Base-by-base conservation (phyloP, 495 filamentous ascomycete species). In the Neurospora hispaniola region DNA sequence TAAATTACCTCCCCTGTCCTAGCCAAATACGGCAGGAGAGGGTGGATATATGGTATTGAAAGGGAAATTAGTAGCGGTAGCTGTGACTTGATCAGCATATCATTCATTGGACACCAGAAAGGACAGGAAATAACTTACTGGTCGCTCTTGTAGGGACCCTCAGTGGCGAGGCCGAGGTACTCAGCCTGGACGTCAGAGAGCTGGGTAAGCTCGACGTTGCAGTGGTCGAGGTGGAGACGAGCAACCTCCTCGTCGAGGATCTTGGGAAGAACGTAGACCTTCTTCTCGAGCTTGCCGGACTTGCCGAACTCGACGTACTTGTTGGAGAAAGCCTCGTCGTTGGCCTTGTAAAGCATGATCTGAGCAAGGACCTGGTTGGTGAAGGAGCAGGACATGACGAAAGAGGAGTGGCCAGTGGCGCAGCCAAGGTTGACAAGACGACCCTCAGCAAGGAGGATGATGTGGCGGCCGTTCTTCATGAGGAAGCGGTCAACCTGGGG, bases 361-460 rank as follows among this genome's bases (percentile, higher is more conserved):
- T 99, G 96, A 39, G 96, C 96, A 81, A 99, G 93, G 76, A 98
- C 96, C 89, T 99, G 96, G 90, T 99, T 99, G 87, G 95, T 97
- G 92, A 99, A 99, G 74, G 94, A 98, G 92, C 96, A 99, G 76
- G 93, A 97, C 96, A 99, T 98, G 89, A 99, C 96, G 86, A 99
- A 99, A 69, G 95, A 98, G 78, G 94, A 97, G 92, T 99, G 96
- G 74, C 96, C 96, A 73, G 96, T 99, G 80, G 96, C 96, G 86
- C 96, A 99, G 83, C 96, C 96, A 71, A 99, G 88, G 89, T 99
- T 99, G 85, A 99, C 96, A 72, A 99, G 92, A 87, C 96, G 95
- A 77, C 96, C 96, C 85, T 99, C 96, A 76, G 96, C 96, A 73
- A 99, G 90, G 74, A 99, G 94, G 82, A 99, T 96, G 88, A 99